Evolutionary conservation across 2,329 filamentous ascomycete species (phyloP).

Genomic region (Stachybotrys elegans): DNA sequence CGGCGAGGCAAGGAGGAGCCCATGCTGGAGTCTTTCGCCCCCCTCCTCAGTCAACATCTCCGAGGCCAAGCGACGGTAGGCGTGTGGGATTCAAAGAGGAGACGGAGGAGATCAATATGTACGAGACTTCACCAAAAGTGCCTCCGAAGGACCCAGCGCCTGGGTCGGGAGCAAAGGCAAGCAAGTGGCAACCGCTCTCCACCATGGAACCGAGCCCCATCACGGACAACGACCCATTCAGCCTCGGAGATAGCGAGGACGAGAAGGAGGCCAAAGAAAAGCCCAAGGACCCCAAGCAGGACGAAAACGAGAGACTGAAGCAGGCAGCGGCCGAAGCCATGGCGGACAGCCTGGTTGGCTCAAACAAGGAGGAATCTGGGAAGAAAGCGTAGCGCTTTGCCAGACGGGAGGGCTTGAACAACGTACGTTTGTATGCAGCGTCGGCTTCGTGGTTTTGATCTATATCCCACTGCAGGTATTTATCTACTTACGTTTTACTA

Average conservation of each 20-base stretch:
- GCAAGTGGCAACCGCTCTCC: conserved; percentile 96
- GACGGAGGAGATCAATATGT: conserved; percentile 76
- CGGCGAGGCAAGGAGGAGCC: conserved; percentile 20
- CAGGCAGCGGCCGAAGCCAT: conserved; percentile 60
- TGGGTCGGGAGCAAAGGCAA: conserved; percentile 57
- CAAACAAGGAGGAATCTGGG: conserved; percentile 25
- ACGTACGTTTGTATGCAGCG: too few species aligned
- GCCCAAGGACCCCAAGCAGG: conserved; percentile 49
- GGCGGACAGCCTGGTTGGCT: conserved; percentile 48
- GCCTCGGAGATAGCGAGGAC: conserved; percentile 90
- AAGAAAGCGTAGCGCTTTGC: conserved; percentile 21
- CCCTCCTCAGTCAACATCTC: conserved; percentile 46
- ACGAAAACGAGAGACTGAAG: conserved; percentile 59
- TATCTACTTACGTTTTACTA: too few species aligned
- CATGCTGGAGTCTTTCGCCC: conserved; percentile 81
- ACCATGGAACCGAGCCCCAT: conserved; percentile 77
- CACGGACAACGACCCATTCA: conserved; percentile 91
- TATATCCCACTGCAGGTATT: too few species aligned
- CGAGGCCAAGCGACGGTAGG: conserved; percentile 42
- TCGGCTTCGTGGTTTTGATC: too few species aligned
- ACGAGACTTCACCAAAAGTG: conserved; percentile 57
- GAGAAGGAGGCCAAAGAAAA: conserved; percentile 63
- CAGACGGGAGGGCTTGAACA: too few species aligned
- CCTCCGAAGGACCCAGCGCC: conserved; percentile 45
- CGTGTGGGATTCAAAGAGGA: conserved; percentile 55